phyloP scores from a whole-genome alignment of 306 rosid species.

The Astragalus glycyphyllos region DNA sequence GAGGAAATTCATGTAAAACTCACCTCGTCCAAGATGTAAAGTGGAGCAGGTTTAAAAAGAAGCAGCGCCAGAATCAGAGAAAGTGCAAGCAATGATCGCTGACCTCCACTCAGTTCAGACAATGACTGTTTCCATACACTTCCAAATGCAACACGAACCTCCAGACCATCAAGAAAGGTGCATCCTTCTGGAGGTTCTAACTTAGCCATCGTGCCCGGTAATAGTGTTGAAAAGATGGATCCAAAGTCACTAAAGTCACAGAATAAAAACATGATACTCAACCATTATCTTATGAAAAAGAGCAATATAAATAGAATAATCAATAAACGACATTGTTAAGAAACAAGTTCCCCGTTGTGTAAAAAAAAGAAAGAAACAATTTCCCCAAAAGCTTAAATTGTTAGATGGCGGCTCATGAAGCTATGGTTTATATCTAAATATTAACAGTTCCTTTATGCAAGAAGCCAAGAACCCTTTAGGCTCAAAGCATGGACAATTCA shows the following conservation, averaged over 20 bases:
- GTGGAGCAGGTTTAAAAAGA: constrained; percentile 98
- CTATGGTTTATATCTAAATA: constrained; percentile 15
- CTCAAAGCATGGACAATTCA: constrained; percentile 11
- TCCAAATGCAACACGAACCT: constrained; percentile 98
- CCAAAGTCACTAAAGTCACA: constrained; percentile 82
- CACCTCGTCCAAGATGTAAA: constrained; percentile 96
- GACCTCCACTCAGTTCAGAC: constrained; percentile 98
- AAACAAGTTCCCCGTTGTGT: too few species aligned
- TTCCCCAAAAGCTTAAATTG: constrained; percentile 10
- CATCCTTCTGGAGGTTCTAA: constrained; percentile 96
- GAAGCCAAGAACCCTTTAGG: background rate
- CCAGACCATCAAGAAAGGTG: constrained; percentile 94
- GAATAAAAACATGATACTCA: constrained; percentile 22
- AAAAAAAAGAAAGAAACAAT: too few species aligned
- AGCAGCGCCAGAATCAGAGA: constrained; percentile 92
- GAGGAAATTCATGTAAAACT: constrained; percentile 29
- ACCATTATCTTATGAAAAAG: constrained; percentile 19
- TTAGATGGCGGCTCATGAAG: background rate
- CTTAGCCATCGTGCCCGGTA: constrained; percentile 96
- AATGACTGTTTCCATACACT: constrained; percentile 97
- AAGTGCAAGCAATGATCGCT: constrained; percentile 95
- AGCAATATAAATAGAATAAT: constrained; percentile 6
- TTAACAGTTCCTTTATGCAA: background rate
- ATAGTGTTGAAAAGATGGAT: constrained; percentile 89
- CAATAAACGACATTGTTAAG: constrained; percentile 15